Base-by-base conservation (phyloP, 73 alveolate genomes). In the Effrenium voratum region DNA sequence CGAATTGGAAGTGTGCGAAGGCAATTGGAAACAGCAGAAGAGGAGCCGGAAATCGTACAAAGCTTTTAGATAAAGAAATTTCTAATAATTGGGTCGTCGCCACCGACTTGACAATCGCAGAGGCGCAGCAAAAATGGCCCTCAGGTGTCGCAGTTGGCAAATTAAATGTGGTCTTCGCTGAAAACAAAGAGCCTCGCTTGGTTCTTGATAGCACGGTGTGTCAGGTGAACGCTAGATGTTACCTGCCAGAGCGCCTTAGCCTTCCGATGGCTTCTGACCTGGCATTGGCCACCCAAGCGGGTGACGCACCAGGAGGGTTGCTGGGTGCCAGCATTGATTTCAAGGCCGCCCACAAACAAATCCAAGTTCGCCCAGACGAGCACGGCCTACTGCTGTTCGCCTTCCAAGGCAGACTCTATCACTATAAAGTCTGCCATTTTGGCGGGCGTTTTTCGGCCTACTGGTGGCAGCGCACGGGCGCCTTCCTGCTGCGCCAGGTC, bases 171-270 rank as follows among this genome's bases (percentile, higher is more conserved):
- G 80, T 68, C 44, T 32, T 22, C 13, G 80, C 80, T 2, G 80
- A 68, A 2, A 45, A 45, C n/a, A 12, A 24, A 3, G 80, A 68
- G 32, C 80, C 80, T 16, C 80, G 80, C 15, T 3, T 68, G 46
- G 80, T 68, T 3, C 80, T 68, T 4, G 80, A 68, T 45, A 68
- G 80, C 80, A 68, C 80, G 19, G 66, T 68, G 13, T 68, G 80
- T 24, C 30, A 68, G 5, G 32, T n/a, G 24, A 68, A 68, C 80
- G 19, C 80, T 43, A 43, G 43, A 13, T 68, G 80, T 26, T 43
- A 43, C 8, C 46, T 68, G 46, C 80, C 80, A 2, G 80, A 68
- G 46, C 43, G 46, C 24, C 24, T 68, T 3, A 6, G 19, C 3
- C 3, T n/a, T 43, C 80, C 80, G 19, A 32, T 45, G 2, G 46